Base-by-base conservation (phyloP, 257 asterid genomes). In the Echium plantagineum region DNA sequence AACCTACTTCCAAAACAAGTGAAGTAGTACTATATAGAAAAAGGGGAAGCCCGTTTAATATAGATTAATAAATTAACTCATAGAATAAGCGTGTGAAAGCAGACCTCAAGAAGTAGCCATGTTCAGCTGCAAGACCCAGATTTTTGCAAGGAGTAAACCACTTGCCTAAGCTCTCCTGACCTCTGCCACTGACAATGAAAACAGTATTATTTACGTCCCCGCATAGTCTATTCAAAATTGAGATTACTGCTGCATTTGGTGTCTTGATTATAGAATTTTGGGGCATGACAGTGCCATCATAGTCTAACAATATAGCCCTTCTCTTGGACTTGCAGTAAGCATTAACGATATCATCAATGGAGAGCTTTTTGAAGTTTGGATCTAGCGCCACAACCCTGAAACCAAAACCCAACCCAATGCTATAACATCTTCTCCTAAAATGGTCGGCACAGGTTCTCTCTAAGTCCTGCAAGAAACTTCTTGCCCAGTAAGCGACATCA, bases 381-480 rank as follows among this genome's bases (percentile, higher is more conserved):
- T 84, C 93, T 62, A 86, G 64, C 0, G 94, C 89, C 65, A 86
- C 93, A 19, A 86, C 94, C 72, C 95, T 79, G 61, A 86, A 84
- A 53, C 95, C 95, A 62, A 86, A 83, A 22, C 95, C 95, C 63
- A 86, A 79, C 32, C 95, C 95, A 61, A 86, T 80, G 21, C 94
- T 85, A 81, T 86, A 86, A 48, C 85, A 89, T 73, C 90, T 78
- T 76, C 78, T 84, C 73, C 80, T 75, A 64, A 80, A 82, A 76
- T 86, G 95, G 63, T 86, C 95, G 4, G 74, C 69, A 74, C 94
- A 86, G 70, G 90, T 79, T 75, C 95, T 80, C 75, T 84, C 96
- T 84, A 89, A 76, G 68, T 89, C 96, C 70, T 89, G 96, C 71
- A 89, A 71, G 78, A 89, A 85, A 78, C 96, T 89, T 78, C 81